Base-by-base conservation (phyloP, 345 rosid genomes). In the Rhodamnia argentea region DNA sequence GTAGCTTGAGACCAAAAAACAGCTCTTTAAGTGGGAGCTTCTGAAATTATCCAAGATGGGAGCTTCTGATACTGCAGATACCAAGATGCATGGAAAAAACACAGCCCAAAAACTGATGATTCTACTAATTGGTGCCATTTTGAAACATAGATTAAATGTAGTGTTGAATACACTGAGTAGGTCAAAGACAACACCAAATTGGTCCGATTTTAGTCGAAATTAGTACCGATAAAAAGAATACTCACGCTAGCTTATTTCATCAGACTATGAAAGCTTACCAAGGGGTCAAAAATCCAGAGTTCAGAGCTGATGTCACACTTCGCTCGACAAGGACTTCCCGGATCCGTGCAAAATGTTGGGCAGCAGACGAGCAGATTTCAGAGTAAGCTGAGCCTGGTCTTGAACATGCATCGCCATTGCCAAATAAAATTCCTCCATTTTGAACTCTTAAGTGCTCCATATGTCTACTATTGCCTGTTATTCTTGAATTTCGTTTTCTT, bases 281-380 rank as follows among this genome's bases (percentile, higher is more conserved):
- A 53, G 99, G 99, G 84, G 96, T 97, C 87, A 96, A 90, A 89
- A 97, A 97, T 85, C 97, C 99, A 54, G 99, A 93, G 92, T 97
- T 97, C 85, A 96, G 89, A 52, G 99, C 93, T 55, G 99, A 96
- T 53, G 96, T 92, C 85, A 95, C 99, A 59, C 98, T 94, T 90
- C 95, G 92, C 88, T 97, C 99, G 4, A 97, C 96, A 26, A 97
- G 99, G 87, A 93, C 97, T 91, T 96, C 94, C 12, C 99, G 96
- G 87, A 96, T 97, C 53, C 97, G 89, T 83, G 99, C 98, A 90
- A 97, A 97, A 89, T 94, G 97, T 84, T 92, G 96, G 58, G 99
- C 96, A 84, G 99, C 99, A 55, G 94, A 92, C 18, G 92, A 94
- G 89, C 99, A 97, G 84, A 96, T 95, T 83, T 97, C 99, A 27